phyloP scores from a whole-genome alignment of 257 asterid genomes.

The Petunia axillaris region DNA sequence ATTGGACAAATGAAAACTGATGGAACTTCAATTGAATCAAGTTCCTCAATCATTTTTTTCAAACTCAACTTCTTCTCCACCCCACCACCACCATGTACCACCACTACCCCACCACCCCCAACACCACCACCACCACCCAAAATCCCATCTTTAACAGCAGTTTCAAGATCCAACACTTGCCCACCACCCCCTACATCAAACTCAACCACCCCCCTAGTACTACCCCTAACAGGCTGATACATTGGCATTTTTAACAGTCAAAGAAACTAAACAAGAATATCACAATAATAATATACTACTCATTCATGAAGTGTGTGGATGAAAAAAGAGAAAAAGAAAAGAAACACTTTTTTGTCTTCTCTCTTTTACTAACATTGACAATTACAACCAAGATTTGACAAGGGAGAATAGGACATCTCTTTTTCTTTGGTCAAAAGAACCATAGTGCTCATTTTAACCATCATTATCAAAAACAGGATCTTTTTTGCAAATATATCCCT shows the following conservation, averaged over 20 bases:
- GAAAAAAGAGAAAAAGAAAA: conserved; percentile 41
- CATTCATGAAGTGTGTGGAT: conserved; percentile 49
- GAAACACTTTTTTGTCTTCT: conserved; percentile 35
- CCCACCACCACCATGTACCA: conserved; percentile 33
- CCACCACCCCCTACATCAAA: conserved; percentile 52
- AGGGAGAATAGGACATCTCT: conserved; percentile 45
- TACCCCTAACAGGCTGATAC: conserved; percentile 47
- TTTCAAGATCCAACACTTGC: conserved; percentile 64
- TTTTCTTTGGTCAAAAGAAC: conserved; percentile 57
- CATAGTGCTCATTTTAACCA: conserved; percentile 45
- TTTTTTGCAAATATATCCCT: conserved; percentile 8
- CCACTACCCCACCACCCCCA: conserved; percentile 32
- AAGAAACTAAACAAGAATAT: not conserved
- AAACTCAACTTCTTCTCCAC: conserved; percentile 38
- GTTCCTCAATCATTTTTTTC: conserved; percentile 41
- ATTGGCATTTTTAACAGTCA: conserved; percentile 43
- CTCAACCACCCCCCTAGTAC: conserved; percentile 38
- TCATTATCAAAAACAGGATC: conserved; percentile 42
- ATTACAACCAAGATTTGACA: conserved; percentile 42
- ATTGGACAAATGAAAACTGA: conserved; percentile 73
- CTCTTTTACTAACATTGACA: conserved; percentile 43
- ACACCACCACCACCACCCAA: conserved; percentile 51
- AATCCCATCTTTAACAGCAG: conserved; percentile 68
- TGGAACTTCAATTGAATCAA: conserved; percentile 39
- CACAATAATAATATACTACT: not conserved